phyloP scores from a whole-genome alignment of 352 stramenopile genomes.

The Phytophthora vignae region DNA sequence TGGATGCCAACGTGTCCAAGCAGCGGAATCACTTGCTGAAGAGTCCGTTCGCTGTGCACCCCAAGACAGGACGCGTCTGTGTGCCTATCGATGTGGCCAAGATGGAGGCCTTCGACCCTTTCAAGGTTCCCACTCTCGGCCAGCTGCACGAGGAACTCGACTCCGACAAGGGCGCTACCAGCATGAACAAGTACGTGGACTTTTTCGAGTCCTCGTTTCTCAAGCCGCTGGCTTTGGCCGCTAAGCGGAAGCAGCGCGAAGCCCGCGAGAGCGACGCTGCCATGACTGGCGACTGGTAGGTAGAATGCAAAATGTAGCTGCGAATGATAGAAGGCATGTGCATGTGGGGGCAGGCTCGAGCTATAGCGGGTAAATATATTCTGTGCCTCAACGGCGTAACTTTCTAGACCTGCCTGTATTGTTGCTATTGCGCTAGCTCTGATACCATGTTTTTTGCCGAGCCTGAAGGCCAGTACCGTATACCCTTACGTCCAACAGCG shows the following conservation, averaged over 20 bases:
- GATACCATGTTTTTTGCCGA: background rate
- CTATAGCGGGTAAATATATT: conserved; percentile 47
- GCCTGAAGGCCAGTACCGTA: no score
- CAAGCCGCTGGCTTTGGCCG: conserved; percentile 64
- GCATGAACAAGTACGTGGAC: conserved; percentile 77
- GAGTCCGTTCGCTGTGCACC: conserved; percentile 98
- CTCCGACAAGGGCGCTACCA: conserved; percentile 56
- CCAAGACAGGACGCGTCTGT: conserved; percentile 98
- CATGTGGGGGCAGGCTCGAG: conserved; percentile 14
- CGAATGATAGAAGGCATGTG: conserved; percentile 15
- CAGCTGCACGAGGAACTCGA: conserved; percentile 88
- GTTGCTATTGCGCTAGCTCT: background rate
- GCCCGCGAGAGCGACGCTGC: conserved; percentile 72
- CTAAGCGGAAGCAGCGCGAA: conserved; percentile 81
- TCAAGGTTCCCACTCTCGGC: conserved; percentile 85
- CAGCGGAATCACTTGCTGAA: conserved; percentile 99
- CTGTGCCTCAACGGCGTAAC: conserved; percentile 31
- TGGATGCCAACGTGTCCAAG: conserved; percentile 99
- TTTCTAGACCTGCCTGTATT: conserved; percentile 15
- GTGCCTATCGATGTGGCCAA: conserved; percentile 93
- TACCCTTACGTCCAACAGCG: no score
- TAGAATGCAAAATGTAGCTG: conserved; percentile 19
- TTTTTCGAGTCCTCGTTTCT: conserved; percentile 80
- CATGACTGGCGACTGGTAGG: conserved; percentile 84
- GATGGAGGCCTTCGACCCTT: conserved; percentile 90